Conservation (phyloP, 257 asterid genomes). For the Voacanga thouarsii region DNA sequence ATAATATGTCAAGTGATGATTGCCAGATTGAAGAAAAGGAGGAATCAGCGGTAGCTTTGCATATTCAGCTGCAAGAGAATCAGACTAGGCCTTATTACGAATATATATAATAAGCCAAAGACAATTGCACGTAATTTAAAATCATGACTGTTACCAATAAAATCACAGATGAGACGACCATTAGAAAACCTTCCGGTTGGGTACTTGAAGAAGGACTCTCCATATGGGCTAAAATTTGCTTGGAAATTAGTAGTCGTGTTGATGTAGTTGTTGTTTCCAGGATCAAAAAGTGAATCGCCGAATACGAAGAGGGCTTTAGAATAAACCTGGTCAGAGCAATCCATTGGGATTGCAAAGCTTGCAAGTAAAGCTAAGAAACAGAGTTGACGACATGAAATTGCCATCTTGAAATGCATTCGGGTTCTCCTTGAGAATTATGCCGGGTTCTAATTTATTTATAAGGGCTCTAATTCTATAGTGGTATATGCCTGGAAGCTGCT, state of each 20-base stretch:
- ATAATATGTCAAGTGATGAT: conserved; percentile 21
- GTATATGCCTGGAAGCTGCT: too few relatives aligned
- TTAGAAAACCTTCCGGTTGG: conserved; percentile 77
- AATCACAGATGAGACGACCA: conserved; percentile 61
- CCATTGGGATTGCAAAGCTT: neutral
- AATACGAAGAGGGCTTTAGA: conserved; percentile 36
- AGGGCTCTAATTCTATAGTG: too few relatives aligned
- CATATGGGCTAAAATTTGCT: conserved; percentile 65
- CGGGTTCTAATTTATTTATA: neutral
- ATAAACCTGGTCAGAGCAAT: conserved; percentile 5
- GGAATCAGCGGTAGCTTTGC: conserved; percentile 45
- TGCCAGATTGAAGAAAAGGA: conserved; percentile 36
- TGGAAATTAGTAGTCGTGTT: conserved; percentile 54
- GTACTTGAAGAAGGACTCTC: conserved; percentile 38
- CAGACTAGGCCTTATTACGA: neutral
- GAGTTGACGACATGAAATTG: neutral
- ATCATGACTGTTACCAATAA: conserved; percentile 34
- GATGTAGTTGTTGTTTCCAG: conserved; percentile 70
- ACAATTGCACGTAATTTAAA: neutral
- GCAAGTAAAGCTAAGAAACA: neutral
- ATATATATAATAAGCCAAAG: neutral
- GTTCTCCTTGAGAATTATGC: neutral
- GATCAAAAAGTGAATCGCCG: conserved; percentile 61
- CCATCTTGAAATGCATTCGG: neutral
- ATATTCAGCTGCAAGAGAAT: conserved; percentile 44